Conservation (phyloP, 805 yeast genomes). For the Pichia heedii region DNA sequence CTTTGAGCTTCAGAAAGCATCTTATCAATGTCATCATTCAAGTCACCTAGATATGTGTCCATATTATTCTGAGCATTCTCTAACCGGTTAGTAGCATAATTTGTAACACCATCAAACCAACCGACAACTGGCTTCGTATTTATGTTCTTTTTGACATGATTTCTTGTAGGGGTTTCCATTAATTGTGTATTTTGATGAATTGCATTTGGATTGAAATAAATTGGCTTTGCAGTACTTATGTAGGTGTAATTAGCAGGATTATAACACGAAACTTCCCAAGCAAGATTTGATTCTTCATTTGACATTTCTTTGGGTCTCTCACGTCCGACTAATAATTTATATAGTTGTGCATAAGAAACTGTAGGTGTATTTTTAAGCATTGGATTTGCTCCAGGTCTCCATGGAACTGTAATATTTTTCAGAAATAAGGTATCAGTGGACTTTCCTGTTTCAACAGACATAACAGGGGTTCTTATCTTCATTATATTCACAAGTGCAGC, state of each 20-base stretch:
- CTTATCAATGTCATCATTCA: slow-evolving; percentile 26
- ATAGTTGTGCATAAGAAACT: slow-evolving; percentile 55
- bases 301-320: slow-evolving; percentile 44
- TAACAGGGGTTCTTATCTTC: slow-evolving; percentile 31
- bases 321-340: slow-evolving; percentile 62
- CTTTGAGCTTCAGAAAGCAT: slow-evolving; percentile 22
- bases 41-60: slow-evolving; percentile 20
- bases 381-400: slow-evolving; percentile 71
- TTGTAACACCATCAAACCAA: slow-evolving; percentile 8
- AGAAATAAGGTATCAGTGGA: slow-evolving; percentile 57
- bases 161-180: slow-evolving; percentile 13
- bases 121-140: slow-evolving; percentile 2
- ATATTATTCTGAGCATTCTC: slow-evolving; percentile 19
- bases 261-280: slow-evolving; percentile 35
- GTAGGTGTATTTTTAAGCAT: slow-evolving; percentile 77
- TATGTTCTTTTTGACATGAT: slow-evolving; percentile 2
- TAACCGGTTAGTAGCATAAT: slow-evolving; percentile 16
- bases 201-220: slow-evolving; percentile 26
- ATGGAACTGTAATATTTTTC: slow-evolving; percentile 57
- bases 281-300: slow-evolving; percentile 44
- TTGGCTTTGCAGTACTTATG: slow-evolving; percentile 22
- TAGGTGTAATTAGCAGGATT: slow-evolving; percentile 25
- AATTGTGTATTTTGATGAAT: slow-evolving; percentile 23
- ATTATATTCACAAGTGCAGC: slow-evolving; percentile 43
- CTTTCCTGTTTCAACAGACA: slow-evolving; percentile 19